A percentile compares a stretch with the other conserved stretches of the same genome.
phyloP scores from a whole-genome alignment of 805 yeast genomes.

The Wickerhamomyces mucosus region DNA sequence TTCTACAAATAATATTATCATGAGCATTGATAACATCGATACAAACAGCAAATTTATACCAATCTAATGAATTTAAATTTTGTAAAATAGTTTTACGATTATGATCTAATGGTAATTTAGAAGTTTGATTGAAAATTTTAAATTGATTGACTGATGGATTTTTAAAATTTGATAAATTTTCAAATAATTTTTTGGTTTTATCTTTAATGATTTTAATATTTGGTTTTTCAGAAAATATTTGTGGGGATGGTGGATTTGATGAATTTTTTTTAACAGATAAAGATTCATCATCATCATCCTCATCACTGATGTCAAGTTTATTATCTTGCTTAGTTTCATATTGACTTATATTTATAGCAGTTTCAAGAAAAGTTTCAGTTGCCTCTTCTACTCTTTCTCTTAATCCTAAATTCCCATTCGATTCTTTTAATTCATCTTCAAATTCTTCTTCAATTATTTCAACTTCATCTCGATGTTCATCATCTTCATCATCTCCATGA shows the following conservation, averaged over 20 bases:
- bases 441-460: background rate
- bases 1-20: constrained; percentile 76
- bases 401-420: constrained; percentile 3
- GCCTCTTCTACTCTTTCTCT: constrained; percentile 17
- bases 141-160: constrained; percentile 9
- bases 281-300: no score
- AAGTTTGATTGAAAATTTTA: constrained; percentile 12
- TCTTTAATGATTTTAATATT: background rate
- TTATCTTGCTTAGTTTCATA: constrained; percentile 9
- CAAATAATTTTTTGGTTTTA: constrained; percentile 1
- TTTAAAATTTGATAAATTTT: constrained; percentile 3
- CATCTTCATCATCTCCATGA: constrained; percentile 1
- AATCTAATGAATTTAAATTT: constrained; percentile 52
- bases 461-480: constrained; percentile 1
- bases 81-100: constrained; percentile 33
- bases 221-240: no score
- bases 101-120: constrained; percentile 25
- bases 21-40: constrained; percentile 74
- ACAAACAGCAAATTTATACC: constrained; percentile 73
- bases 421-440: background rate
- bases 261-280: no score
- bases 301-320: background rate
- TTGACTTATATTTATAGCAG: constrained; percentile 15
- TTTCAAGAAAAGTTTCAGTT: constrained; percentile 17
- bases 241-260: no score